phyloP scores from a whole-genome alignment of 768 basidiomycete genomes.

The Lactarius deliciosus region DNA sequence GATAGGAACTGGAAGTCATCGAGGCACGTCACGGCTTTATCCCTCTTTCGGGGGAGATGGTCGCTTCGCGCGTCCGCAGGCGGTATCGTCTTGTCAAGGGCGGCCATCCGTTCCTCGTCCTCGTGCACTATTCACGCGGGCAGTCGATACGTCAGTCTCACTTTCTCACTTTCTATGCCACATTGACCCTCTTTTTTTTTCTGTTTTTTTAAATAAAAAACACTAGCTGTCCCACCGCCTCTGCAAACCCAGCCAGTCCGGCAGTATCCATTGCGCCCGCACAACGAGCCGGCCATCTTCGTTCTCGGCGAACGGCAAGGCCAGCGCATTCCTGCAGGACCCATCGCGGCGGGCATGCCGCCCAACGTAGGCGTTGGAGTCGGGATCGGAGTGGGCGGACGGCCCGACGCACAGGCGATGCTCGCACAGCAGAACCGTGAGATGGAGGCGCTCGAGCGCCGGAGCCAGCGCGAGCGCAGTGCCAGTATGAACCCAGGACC shows the following conservation, averaged over 20 bases:
- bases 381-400: slow-evolving; percentile 20
- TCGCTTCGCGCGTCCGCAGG: slow-evolving; percentile 66
- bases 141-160: slow-evolving; percentile 55
- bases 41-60: slow-evolving; percentile 59
- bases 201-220: slow-evolving; percentile 16
- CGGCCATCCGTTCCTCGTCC: slow-evolving; percentile 67
- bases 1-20: slow-evolving; percentile 72
- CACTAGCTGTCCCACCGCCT: slow-evolving; percentile 58
- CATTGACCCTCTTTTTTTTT: background rate
- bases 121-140: slow-evolving; percentile 76
- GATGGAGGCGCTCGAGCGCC: slow-evolving; percentile 70
- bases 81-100: slow-evolving; percentile 73
- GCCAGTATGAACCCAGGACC: slow-evolving; percentile 33
- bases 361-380: slow-evolving; percentile 18
- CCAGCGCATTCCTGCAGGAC: slow-evolving; percentile 49
- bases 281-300: slow-evolving; percentile 66
- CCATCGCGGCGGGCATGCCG: slow-evolving; percentile 16
- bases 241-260: slow-evolving; percentile 63
- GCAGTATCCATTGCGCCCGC: slow-evolving; percentile 63
- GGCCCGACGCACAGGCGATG: slow-evolving; percentile 54
- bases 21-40: slow-evolving; percentile 77
- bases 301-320: slow-evolving; percentile 73
- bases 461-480: slow-evolving; percentile 41
- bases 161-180: background rate
- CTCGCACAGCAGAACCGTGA: slow-evolving; percentile 68